These are phyloP conservation scores for Buddleja alternifolia DNA, from an alignment of 257 asterid species.

Conservation along the genomic window DNA sequence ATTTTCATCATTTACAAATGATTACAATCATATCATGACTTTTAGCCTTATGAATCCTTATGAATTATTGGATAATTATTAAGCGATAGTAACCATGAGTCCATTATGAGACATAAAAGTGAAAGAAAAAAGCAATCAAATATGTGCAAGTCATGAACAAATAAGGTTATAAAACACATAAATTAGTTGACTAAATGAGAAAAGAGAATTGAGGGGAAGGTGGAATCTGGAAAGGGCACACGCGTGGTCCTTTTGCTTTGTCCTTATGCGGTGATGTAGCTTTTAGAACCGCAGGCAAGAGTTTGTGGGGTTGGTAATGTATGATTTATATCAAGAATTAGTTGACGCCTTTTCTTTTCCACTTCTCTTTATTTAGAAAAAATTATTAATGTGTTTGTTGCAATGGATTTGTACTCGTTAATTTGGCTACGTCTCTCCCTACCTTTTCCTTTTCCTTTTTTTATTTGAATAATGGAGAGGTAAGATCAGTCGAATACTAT, in stretches of 20 bases:
- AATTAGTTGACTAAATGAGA: too few species aligned
- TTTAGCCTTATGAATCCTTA: too few species aligned
- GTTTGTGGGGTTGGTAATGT: constrained; percentile 40
- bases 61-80: too few species aligned
- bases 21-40: too few species aligned
- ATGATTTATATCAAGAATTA: constrained; percentile 23
- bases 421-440: not conserved
- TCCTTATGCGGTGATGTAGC: constrained; percentile 40
- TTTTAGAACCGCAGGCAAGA: constrained; percentile 19
- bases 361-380: not conserved
- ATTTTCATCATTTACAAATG: too few species aligned
- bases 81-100: too few species aligned
- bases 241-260: constrained; percentile 62
- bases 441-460: not conserved
- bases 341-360: constrained; percentile 3
- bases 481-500: too few species aligned
- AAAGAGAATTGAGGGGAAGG: not conserved
- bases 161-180: too few species aligned
- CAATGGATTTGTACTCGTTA: not conserved
- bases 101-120: too few species aligned
- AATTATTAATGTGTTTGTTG: not conserved
- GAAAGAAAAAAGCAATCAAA: too few species aligned
- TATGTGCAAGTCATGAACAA: too few species aligned
- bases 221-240: constrained; percentile 55
- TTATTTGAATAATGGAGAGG: not conserved